These are phyloP conservation scores for Phytopythium oedochilum DNA, from an alignment of 352 stramenopile species.

Conservation along the genomic window DNA sequence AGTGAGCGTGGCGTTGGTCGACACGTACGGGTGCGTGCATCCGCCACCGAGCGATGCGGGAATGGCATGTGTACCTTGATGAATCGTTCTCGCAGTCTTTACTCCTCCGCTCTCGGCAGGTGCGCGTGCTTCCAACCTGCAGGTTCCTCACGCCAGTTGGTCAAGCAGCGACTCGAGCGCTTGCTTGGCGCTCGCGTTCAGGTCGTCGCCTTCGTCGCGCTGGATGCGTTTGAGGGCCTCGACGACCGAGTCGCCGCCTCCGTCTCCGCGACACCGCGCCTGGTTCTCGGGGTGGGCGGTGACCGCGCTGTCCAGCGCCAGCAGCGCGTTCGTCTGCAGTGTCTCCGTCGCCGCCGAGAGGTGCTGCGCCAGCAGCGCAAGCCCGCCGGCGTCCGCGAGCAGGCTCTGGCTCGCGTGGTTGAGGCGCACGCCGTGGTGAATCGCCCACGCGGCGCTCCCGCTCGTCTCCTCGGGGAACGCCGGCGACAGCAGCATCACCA, in stretches of 20 bases:
- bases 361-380: constrained; percentile 56
- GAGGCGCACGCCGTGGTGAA: constrained; percentile 61
- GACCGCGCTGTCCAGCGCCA: constrained; percentile 58
- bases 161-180: constrained; percentile 40
- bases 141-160: constrained; percentile 18
- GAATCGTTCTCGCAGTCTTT: background rate
- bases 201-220: constrained; percentile 35
- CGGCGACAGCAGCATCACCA: constrained; percentile 61
- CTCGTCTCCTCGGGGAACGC: constrained; percentile 62
- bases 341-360: constrained; percentile 32
- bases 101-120: too few relatives aligned
- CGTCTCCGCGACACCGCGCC: constrained; percentile 30
- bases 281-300: constrained; percentile 43
- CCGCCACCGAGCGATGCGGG: too few relatives aligned
- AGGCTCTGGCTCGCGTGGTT: constrained; percentile 62
- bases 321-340: constrained; percentile 64
- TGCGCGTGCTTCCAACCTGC: too few relatives aligned
- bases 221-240: constrained; percentile 36
- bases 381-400: constrained; percentile 48
- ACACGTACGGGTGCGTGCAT: too few relatives aligned
- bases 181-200: constrained; percentile 49
- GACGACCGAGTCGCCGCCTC: constrained; percentile 20
- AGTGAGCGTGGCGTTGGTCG: too few relatives aligned
- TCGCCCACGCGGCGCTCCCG: constrained; percentile 68
- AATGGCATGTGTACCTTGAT: background rate